Evolutionary conservation across 2,329 filamentous ascomycete species (phyloP).

Genomic region (Metarhizium guizhouense): DNA sequence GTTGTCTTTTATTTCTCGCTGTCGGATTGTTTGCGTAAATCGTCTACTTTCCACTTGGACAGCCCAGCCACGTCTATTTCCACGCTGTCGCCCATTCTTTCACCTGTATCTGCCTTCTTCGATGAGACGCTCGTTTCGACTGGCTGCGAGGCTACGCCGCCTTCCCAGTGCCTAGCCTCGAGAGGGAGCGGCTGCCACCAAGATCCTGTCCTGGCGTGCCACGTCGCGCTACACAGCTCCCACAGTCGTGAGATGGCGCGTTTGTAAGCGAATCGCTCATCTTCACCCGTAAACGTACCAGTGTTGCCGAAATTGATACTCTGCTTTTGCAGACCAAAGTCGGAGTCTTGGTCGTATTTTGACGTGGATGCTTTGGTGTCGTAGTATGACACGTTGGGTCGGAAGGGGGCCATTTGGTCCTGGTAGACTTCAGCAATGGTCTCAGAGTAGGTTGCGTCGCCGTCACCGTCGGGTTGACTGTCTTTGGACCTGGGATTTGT

Average conservation of each 20-base stretch:
- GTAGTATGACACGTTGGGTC: slow-evolving; percentile 68
- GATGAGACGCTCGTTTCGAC: slow-evolving; percentile 4
- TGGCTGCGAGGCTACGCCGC: slow-evolving; percentile 18
- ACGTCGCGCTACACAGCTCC: slow-evolving; percentile 68
- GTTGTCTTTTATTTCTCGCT: slow-evolving; percentile 5
- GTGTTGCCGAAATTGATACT: slow-evolving; percentile 60
- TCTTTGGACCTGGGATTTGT: not conserved
- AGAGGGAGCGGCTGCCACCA: slow-evolving; percentile 66
- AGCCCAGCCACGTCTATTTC: slow-evolving; percentile 29
- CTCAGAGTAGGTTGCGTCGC: slow-evolving; percentile 33
- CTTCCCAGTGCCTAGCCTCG: slow-evolving; percentile 61
- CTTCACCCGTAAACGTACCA: slow-evolving; percentile 65
- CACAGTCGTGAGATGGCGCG: slow-evolving; percentile 68
- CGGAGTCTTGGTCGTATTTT: slow-evolving; percentile 47
- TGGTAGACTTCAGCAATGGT: slow-evolving; percentile 62
- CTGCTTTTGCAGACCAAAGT: slow-evolving; percentile 34
- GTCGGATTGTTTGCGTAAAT: slow-evolving; percentile 18
- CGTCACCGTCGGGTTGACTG: slow-evolving; percentile 10
- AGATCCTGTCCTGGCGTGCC: slow-evolving; percentile 55
- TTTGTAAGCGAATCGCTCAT: slow-evolving; percentile 75
- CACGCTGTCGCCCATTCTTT: slow-evolving; percentile 24
- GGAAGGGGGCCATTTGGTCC: slow-evolving; percentile 66
- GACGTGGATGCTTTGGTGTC: slow-evolving; percentile 34
- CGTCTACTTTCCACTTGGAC: slow-evolving; percentile 27
- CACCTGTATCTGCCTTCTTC: slow-evolving; percentile 10